Base-by-base conservation (phyloP, 2,329 filamentous ascomycete species). In the Aureobasidium melanogenum region DNA sequence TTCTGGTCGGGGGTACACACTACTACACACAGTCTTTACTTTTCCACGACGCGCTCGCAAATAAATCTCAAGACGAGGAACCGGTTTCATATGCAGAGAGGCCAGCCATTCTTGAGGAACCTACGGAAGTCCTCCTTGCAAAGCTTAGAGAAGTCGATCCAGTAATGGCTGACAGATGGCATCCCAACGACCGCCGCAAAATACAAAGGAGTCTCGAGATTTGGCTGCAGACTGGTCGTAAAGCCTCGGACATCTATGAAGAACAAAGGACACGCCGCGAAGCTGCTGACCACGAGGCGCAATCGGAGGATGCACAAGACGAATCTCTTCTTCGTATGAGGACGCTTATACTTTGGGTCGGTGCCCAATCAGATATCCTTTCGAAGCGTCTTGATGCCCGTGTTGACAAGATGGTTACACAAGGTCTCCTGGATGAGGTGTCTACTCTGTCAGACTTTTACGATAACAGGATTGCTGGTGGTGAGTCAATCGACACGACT, bases 11-110 rank as follows among this genome's bases (percentile, higher is more conserved):
- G 28, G 94, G 94, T 9, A 96, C 93, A 12, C 91, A 96, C 69
- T 99, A 97, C 76, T 99, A 99, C 70, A 88, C 90, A 0, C 91
- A 97, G 69, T 86, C 90, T 0, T 80, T 99, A 17, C 80, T 99
- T 3, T 96, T 97, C 71, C 83, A 88, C 36, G 85, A 92, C 65
- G 81, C 82, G 17, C 73, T 92, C 7, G 79, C 89, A 1, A 77
- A 78, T 2, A 66, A 73, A 64, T 64, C 70, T 12, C 61, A 68
- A 28, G 65, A 69, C 4, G 63, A 68, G 19, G 67, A 67, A 36
- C 30, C 43, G 12, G 57, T 61, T 4, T 44, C 62, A 22, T 52
- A 58, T 24, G 60, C 65, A 12, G 65, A 80, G 38, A 88, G 85
- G 67, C 86, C 91, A 0, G 88, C 97, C 26, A 76, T 97, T 6